phyloP scores from a whole-genome alignment of 2,329 filamentous ascomycete species.

The Fonsecaea multimorphosa region DNA sequence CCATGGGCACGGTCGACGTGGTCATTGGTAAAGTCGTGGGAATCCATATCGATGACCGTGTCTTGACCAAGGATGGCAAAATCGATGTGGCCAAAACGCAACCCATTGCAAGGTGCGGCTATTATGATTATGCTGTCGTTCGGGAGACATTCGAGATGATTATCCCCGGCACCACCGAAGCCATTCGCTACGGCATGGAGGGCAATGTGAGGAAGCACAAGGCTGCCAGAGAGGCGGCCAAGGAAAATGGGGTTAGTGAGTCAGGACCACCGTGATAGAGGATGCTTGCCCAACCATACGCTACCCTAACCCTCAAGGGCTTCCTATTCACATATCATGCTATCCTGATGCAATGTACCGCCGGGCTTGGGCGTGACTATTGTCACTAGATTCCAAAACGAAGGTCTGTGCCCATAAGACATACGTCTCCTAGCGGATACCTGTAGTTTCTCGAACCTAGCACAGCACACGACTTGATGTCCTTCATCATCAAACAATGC shows the following conservation, averaged over 20 bases:
- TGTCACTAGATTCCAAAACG: background rate
- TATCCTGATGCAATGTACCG: background rate
- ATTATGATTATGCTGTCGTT: constrained; percentile 65
- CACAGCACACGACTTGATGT: background rate
- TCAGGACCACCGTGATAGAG: constrained; percentile 20
- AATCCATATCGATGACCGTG: constrained; percentile 62
- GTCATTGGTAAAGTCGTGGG: constrained; percentile 64
- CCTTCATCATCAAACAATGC: constrained; percentile 14
- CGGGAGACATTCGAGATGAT: constrained; percentile 65
- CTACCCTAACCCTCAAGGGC: background rate
- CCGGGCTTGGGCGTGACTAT: background rate
- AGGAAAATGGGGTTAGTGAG: constrained; percentile 17
- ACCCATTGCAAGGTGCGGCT: constrained; percentile 67
- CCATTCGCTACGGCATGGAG: constrained; percentile 48
- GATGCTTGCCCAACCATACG: background rate
- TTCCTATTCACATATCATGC: constrained; percentile 1
- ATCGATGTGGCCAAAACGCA: constrained; percentile 63
- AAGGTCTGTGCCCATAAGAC: background rate
- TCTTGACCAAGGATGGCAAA: constrained; percentile 59
- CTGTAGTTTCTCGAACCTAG: background rate
- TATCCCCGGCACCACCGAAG: constrained; percentile 48
- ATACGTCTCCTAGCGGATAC: background rate
- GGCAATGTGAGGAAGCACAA: constrained; percentile 45
- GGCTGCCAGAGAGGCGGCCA: constrained; percentile 35
- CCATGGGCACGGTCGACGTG: constrained; percentile 64